A percentile compares a stretch with the other conserved stretches of the same genome.
phyloP scores from a whole-genome alignment of 352 stramenopile species.

The Phytopythium helicoides region DNA sequence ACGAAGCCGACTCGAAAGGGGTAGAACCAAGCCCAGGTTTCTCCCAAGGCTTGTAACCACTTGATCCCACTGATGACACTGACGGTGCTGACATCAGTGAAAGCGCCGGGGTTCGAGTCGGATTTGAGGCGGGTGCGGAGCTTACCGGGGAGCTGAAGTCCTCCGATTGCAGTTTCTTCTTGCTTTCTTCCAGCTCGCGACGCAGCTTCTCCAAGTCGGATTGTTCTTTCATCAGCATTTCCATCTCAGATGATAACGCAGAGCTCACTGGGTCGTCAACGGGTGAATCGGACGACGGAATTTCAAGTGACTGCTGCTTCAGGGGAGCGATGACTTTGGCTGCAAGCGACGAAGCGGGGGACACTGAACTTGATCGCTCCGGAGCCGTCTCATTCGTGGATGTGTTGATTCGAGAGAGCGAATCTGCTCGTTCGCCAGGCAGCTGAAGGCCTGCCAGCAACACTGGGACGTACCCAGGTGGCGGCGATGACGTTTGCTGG shows the following conservation, averaged over 20 bases:
- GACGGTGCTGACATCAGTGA: constrained; percentile 4
- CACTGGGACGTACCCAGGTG: constrained; percentile 44
- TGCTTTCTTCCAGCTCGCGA: constrained; percentile 67
- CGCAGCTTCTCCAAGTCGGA: constrained; percentile 57
- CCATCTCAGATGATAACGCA: constrained; percentile 43
- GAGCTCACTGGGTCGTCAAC: constrained; percentile 4
- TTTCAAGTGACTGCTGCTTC: constrained; percentile 11
- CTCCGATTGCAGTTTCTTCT: constrained; percentile 49
- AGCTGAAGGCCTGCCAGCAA: constrained; percentile 45
- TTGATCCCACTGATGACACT: too few species aligned
- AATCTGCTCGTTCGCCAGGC: constrained; percentile 23
- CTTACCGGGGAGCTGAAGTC: constrained; percentile 7
- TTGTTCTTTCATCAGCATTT: constrained; percentile 68
- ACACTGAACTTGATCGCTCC: background rate
- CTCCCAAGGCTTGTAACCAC: constrained; percentile 20
- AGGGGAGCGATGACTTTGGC: constrained; percentile 40
- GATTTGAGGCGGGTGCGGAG: background rate
- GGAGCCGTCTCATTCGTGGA: background rate
- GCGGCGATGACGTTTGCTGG: constrained; percentile 13
- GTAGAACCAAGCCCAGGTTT: constrained; percentile 1
- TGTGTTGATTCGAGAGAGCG: constrained; percentile 16
- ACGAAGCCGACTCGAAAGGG: background rate
- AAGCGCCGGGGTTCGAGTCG: constrained; percentile 5
- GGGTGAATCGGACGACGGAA: background rate
- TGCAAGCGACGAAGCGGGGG: constrained; percentile 23